Evolutionary conservation across 2,329 filamentous ascomycete genomes (phyloP), one percentile per base, ranked within the genome.

Genomic region (Mollisiaceae sp.): DNA sequence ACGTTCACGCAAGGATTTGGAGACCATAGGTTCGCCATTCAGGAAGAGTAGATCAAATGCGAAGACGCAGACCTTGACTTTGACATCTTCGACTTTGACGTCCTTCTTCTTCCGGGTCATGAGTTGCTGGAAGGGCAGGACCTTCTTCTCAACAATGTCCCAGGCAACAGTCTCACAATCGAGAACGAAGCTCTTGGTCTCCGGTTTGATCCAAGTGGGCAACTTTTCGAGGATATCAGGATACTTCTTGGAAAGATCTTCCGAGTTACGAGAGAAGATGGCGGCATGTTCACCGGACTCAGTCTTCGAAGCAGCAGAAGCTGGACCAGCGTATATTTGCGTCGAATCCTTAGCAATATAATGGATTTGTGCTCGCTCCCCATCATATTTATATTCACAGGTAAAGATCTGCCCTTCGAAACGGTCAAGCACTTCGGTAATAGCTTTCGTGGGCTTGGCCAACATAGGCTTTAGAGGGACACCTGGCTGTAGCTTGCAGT

Each of bases 51-150:
- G 81, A 76, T 98, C 95, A 77, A 98, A 98, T 2, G 94, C 95
- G 78, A 97, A 98, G 11, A 98, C 93, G 78, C 94, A 98, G 54
- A 98, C 94, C 77, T 97, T 95, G 79, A 98, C 90, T 77, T 96
- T 97, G 67, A 98, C 91, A 72, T 98, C 94, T 75, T 97, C 94
- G 8, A 92, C 84, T 78, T 97, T 97, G 75, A 98, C 95, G 72
- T 98, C 94, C 80, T 98, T 99, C 77, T 92, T 90, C 82, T 99
- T 99, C 62, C 95, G 87, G 15, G 95, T 98, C 95, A 98, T 98
- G 54, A 99, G 85, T 76, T 97, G 93, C 78, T 99, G 95, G 82
- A 99, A 99, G 0, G 95, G 95, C 45, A 99, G 79, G 15, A 99
- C 92, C 78, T 97, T 97, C 84, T 97, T 97, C 82, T 95, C 93